Conservation (phyloP, 306 rosid species). For the Coriaria nepalensis region DNA sequence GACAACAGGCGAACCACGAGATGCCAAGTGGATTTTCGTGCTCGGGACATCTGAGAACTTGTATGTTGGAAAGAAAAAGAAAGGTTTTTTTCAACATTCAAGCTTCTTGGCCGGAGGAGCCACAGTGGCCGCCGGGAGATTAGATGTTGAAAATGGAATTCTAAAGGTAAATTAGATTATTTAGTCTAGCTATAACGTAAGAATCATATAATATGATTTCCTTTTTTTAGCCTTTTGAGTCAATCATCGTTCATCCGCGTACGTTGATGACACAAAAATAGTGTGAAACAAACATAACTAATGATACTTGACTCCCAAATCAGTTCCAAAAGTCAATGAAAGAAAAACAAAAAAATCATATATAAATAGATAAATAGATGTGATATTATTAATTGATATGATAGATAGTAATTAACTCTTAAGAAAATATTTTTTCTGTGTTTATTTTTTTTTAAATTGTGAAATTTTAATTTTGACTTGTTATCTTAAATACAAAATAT, state of each 20-base stretch:
- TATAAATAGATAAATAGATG: too few relatives aligned
- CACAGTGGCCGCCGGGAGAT: constrained; percentile 32
- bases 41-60: constrained; percentile 23
- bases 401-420: not conserved
- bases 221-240: too few relatives aligned
- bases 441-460: not conserved
- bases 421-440: not conserved
- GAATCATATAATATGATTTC: too few relatives aligned
- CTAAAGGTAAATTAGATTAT: constrained; percentile 19
- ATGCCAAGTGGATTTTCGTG: constrained; percentile 30
- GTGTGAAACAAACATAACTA: too few relatives aligned
- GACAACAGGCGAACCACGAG: constrained; percentile 15
- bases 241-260: too few relatives aligned
- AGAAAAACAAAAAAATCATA: not conserved
- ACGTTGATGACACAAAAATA: too few relatives aligned
- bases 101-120: constrained; percentile 42
- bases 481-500: not conserved
- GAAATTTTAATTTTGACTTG: not conserved
- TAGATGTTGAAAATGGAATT: constrained; percentile 21
- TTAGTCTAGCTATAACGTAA: not conserved
- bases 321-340: not conserved
- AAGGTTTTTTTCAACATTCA: constrained; percentile 38
- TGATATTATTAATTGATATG: not conserved
- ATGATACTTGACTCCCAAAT: too few relatives aligned
- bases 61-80: constrained; percentile 31